phyloP scores from a whole-genome alignment of 352 stramenopile species.

The Globisporangium heterothallicum region DNA sequence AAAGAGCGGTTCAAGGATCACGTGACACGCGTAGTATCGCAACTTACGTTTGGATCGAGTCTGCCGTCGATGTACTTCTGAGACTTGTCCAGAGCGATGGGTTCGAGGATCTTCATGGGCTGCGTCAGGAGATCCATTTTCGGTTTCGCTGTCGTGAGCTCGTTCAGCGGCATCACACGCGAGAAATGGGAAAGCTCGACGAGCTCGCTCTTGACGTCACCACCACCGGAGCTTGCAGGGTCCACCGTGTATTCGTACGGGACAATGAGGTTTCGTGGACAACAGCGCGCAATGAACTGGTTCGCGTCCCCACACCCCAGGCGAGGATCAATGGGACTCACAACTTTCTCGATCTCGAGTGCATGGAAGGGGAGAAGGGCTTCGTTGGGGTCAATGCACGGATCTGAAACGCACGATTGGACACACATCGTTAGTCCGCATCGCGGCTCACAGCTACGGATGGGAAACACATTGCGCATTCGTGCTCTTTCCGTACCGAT shows the following conservation, averaged over 20 bases:
- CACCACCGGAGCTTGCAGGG: slow-evolving; percentile 6
- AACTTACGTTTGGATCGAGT: slow-evolving; percentile 68
- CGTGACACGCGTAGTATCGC: too few species aligned
- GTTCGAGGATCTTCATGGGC: slow-evolving; percentile 63
- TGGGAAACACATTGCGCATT: too few species aligned
- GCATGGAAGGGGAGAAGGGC: slow-evolving; percentile 54
- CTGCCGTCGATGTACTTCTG: slow-evolving; percentile 84
- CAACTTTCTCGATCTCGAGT: slow-evolving; percentile 71
- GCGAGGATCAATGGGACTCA: slow-evolving; percentile 67
- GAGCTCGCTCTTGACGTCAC: slow-evolving; percentile 7
- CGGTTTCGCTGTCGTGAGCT: slow-evolving; percentile 59
- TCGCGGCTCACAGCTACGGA: background rate
- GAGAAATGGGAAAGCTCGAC: slow-evolving; percentile 56
- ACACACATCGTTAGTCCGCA: too few species aligned
- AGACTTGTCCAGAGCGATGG: slow-evolving; percentile 61
- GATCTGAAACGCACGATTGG: slow-evolving; percentile 26
- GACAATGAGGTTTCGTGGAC: slow-evolving; percentile 60
- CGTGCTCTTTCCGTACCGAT: slow-evolving; percentile 29
- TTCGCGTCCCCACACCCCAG: slow-evolving; percentile 83
- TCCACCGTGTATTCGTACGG: slow-evolving; percentile 52
- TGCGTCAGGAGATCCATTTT: slow-evolving; percentile 72
- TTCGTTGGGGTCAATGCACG: slow-evolving; percentile 39
- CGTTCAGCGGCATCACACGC: slow-evolving; percentile 64
- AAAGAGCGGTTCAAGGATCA: background rate
- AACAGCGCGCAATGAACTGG: slow-evolving; percentile 78